phyloP scores from a whole-genome alignment of 495 filamentous ascomycete genomes.

The Penicillium silybi region DNA sequence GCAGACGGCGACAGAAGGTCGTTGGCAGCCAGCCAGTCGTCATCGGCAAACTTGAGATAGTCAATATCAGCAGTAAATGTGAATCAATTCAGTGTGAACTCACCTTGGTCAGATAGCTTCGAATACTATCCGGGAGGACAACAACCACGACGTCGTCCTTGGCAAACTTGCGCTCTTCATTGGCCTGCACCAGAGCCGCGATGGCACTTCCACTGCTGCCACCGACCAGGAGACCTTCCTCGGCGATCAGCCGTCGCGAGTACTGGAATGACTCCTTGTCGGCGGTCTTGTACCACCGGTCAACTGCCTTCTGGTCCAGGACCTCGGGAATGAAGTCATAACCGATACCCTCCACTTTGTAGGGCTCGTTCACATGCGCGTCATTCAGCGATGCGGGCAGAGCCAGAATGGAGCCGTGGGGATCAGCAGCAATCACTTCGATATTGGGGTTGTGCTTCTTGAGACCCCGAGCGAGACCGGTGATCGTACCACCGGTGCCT shows the following conservation, averaged over 20 bases:
- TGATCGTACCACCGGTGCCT: conserved; percentile 94
- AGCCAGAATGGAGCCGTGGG: conserved; percentile 82
- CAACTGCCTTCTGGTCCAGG: conserved; percentile 73
- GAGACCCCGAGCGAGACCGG: conserved; percentile 79
- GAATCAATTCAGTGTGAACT: not conserved
- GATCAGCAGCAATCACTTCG: conserved; percentile 88
- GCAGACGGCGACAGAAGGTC: conserved; percentile 68
- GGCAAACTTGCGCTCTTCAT: conserved; percentile 67
- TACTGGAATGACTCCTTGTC: conserved; percentile 89
- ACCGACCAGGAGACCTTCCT: conserved; percentile 92
- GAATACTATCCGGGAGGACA: conserved; percentile 89
- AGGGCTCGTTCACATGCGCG: conserved; percentile 72
- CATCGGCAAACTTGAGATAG: conserved; percentile 72
- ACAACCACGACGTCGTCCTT: conserved; percentile 85
- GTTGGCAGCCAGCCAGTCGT: conserved; percentile 96
- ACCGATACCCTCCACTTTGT: conserved; percentile 98
- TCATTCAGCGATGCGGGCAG: conserved; percentile 73
- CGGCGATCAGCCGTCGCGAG: conserved; percentile 82
- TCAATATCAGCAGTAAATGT: not conserved
- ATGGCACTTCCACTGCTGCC: conserved; percentile 93
- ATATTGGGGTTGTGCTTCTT: conserved; percentile 79
- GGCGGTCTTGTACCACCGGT: conserved; percentile 97
- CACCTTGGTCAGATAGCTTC: conserved; percentile 94
- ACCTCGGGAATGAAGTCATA: conserved; percentile 98
- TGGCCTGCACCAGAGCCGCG: conserved; percentile 74